Evolutionary conservation across 257 asterid species (phyloP).

Genomic region (Salvia splendens): DNA sequence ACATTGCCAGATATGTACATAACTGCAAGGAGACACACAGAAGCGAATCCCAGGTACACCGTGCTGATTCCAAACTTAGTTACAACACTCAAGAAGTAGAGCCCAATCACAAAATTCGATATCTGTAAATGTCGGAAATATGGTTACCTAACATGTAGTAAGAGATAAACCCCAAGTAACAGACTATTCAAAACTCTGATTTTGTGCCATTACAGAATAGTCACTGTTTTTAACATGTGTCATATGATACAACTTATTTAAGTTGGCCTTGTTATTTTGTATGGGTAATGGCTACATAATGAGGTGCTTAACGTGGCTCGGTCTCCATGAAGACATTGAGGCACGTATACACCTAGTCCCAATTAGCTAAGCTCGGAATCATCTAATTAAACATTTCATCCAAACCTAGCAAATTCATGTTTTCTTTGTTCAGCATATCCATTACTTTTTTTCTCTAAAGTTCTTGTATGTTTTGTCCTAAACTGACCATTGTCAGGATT

Average conservation of each 20-base stretch:
- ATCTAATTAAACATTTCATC: background rate
- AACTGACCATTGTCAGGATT: background rate
- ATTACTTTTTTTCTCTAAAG: background rate
- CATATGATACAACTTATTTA: background rate
- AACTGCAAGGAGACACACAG: conserved; percentile 69
- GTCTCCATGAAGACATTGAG: background rate
- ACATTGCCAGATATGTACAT: conserved; percentile 74
- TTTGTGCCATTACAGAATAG: background rate
- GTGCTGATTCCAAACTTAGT: conserved; percentile 80
- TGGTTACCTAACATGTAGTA: background rate
- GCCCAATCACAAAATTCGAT: conserved; percentile 83
- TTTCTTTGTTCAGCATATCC: background rate
- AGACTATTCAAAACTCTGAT: background rate
- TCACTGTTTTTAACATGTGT: background rate
- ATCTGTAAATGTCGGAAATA: conserved; percentile 48
- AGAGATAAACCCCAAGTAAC: background rate
- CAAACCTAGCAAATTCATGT: background rate
- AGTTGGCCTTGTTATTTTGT: background rate
- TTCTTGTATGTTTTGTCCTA: background rate
- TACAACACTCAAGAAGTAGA: conserved; percentile 86
- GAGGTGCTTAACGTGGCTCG: background rate
- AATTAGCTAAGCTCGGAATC: background rate
- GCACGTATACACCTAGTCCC: background rate
- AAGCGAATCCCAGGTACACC: conserved; percentile 90
- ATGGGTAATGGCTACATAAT: background rate